These are phyloP conservation scores for Suillus plorans DNA, from an alignment of 768 basidiomycete species.

Conservation along the genomic window DNA sequence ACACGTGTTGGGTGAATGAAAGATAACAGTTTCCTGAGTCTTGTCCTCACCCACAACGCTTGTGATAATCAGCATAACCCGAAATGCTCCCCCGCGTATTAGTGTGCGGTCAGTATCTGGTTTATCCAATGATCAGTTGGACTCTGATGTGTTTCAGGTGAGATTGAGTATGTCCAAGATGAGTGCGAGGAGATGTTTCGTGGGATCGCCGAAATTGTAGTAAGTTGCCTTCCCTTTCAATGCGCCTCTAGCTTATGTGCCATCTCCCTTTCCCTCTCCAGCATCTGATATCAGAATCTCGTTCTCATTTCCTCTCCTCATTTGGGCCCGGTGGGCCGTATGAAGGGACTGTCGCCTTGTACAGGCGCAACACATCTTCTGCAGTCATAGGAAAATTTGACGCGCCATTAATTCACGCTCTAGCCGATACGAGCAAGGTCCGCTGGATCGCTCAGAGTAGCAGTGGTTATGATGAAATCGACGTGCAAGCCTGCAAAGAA, in stretches of 20 bases:
- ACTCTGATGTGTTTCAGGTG: constrained; percentile 36
- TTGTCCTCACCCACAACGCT: not conserved
- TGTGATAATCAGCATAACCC: not conserved
- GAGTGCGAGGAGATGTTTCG: constrained; percentile 63
- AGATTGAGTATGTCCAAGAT: constrained; percentile 74
- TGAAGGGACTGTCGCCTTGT: constrained; percentile 66
- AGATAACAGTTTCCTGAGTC: not conserved
- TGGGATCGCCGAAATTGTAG: constrained; percentile 68
- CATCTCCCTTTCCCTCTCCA: constrained; percentile 18
- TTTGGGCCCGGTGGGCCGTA: constrained; percentile 69
- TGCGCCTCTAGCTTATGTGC: not conserved
- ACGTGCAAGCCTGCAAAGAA: constrained; percentile 67
- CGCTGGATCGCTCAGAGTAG: constrained; percentile 88
- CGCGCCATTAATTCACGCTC: constrained; percentile 62
- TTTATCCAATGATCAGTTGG: not conserved
- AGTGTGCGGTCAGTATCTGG: constrained; percentile 22
- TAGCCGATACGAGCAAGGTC: constrained; percentile 54
- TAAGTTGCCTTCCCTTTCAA: constrained; percentile 37
- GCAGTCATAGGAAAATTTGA: constrained; percentile 72
- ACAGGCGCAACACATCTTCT: constrained; percentile 67
- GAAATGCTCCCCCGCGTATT: constrained; percentile 17
- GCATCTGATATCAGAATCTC: constrained; percentile 53
- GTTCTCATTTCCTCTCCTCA: constrained; percentile 62
- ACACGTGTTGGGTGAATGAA: not conserved
- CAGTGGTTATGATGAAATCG: constrained; percentile 84